Evolutionary conservation across 257 asterid species (phyloP), one percentile per base, ranked within the genome.

Genomic region (Marsdenia floribunda): DNA sequence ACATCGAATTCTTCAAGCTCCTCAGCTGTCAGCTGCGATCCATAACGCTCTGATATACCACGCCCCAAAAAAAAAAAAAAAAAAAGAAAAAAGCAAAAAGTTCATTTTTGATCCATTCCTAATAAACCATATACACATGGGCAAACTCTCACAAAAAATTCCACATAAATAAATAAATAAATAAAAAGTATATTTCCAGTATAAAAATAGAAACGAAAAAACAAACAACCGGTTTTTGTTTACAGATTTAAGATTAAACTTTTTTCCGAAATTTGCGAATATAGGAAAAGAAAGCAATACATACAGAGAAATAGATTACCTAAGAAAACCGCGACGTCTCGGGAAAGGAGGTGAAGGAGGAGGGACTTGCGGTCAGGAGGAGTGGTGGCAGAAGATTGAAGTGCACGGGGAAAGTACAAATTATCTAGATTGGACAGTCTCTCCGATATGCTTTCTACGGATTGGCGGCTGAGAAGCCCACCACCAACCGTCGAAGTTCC

Each of bases 401-500:
- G 85, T 54, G 92, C 90, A 76, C 96, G 97, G 21, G 97, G 98
- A 73, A 88, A 94, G 89, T 94, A 94, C 78, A 94, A 82, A 84
- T 90, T 93, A 35, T 92, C 97, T 26, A 89, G 73, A 64, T 78
- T 81, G 24, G 97, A 94, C 44, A 94, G 82, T 73, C 97, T 86
- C 57, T 79, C 87, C 26, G 93, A 80, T 37, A 94, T 82, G 66
- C 75, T 85, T 57, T 90, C 95, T 85, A 77, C 73, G 70, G 90
- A 85, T 83, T 89, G 91, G 79, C 42, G 60, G 80, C 83, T 78
- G 22, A 91, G 64, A 22, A 46, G 70, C 54, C 71, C 79, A 61
- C 26, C 63, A 22, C 26, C 49, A 1, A 64, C 54, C 3, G 73
- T 38, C 6, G 79, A 68, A 69, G 68, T 61, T 21, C 21, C 60